phyloP scores from a whole-genome alignment of 192 early-diverging fungal species.

The Thoreauomyces humboldtii region DNA sequence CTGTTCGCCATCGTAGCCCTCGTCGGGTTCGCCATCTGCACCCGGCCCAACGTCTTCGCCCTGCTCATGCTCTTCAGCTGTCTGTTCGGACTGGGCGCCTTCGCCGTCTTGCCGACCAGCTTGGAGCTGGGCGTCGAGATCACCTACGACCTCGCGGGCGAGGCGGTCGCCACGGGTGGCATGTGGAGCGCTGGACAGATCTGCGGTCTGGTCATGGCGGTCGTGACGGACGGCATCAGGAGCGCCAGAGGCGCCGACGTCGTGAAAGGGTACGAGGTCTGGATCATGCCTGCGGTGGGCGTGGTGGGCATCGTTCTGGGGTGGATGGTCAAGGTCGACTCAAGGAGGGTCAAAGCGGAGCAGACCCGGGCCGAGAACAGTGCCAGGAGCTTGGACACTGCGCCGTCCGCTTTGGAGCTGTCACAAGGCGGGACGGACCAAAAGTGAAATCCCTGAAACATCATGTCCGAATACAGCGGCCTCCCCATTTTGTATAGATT shows the following conservation, averaged over 20 bases:
- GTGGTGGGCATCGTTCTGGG: background rate
- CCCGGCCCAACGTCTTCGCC: background rate
- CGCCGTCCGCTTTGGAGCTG: too few relatives aligned
- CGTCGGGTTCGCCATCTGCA: conserved; percentile 7
- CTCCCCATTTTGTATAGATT: too few relatives aligned
- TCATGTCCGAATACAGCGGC: too few relatives aligned
- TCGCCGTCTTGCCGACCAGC: conserved; percentile 13
- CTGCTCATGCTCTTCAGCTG: background rate
- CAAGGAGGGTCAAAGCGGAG: conserved; percentile 1
- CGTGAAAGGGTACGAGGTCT: conserved; percentile 1
- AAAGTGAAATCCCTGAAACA: too few relatives aligned
- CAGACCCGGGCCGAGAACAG: too few relatives aligned
- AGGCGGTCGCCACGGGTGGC: conserved; percentile 13
- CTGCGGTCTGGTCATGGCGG: conserved; percentile 3
- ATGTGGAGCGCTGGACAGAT: conserved; percentile 14
- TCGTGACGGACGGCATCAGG: conserved; percentile 13
- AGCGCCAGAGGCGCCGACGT: background rate
- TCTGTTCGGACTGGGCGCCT: conserved; percentile 18
- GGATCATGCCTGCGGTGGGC: background rate
- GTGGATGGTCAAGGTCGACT: background rate
- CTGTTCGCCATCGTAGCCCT: background rate
- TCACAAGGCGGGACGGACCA: too few relatives aligned
- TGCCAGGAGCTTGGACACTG: too few relatives aligned
- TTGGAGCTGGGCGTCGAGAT: conserved; percentile 14
- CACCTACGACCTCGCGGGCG: conserved; percentile 7